Evolutionary conservation across 2,329 filamentous ascomycete genomes (phyloP).

Genomic region (Sporothrix brasiliensis): DNA sequence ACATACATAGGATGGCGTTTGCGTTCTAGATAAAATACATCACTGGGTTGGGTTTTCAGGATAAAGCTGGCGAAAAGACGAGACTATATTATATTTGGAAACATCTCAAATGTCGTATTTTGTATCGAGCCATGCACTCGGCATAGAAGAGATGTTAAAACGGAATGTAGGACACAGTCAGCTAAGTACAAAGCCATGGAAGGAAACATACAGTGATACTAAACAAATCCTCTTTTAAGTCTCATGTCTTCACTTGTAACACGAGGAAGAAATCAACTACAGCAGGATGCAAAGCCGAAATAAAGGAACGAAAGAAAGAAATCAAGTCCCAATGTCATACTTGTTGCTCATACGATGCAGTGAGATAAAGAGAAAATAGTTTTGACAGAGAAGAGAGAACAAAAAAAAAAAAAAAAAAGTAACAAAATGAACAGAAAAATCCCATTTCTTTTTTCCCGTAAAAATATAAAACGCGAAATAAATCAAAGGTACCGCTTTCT

Average conservation of each 20-base stretch:
- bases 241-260: slow-evolving; percentile 3
- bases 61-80: not conserved
- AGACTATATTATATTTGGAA: not conserved
- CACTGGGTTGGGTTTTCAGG: not conserved
- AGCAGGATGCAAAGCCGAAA: not conserved
- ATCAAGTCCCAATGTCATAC: not conserved
- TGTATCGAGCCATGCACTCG: not conserved
- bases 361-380: not conserved
- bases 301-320: not conserved
- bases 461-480: slow-evolving; percentile 11
- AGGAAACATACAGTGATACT: not conserved
- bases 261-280: not conserved
- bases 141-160: not conserved
- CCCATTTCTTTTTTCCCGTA: slow-evolving; percentile 15
- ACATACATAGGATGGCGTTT: slow-evolving; percentile 20
- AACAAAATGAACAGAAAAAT: slow-evolving; percentile 18
- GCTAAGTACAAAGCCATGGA: not conserved
- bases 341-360: not conserved
- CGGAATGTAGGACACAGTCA: not conserved
- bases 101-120: not conserved
- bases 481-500: slow-evolving; percentile 24
- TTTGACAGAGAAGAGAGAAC: not conserved
- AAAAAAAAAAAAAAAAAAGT: not conserved
- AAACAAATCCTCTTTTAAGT: not conserved
- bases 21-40: not conserved